Base-by-base conservation (phyloP, 169 alveolate species). In the Cryptosporidium canis region DNA sequence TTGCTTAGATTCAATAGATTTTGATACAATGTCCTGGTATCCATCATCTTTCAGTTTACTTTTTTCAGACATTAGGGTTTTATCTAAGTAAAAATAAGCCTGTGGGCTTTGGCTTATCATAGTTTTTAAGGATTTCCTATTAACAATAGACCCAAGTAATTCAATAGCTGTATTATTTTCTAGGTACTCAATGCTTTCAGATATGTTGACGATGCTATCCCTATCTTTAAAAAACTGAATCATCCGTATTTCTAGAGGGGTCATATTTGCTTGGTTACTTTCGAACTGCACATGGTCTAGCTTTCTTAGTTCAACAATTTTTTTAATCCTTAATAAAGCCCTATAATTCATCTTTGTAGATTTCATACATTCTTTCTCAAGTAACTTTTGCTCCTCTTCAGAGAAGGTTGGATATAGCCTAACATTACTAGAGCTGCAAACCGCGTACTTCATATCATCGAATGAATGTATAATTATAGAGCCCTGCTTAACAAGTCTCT, bases 381-480 rank as follows among this genome's bases (percentile, higher is more conserved):
- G 72, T 31, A 64, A 61, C 33, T 41, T 77, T 37, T 77, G 87
- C 31, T 77, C 87, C 44, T 53, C 47, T 16, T 77, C 87, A 14
- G 72, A 61, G 24, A 58, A 24, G 9, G 65, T 41, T 27, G 87
- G 87, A 44, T 77, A 77, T 37, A 43, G 12, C 24, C 64, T 77
- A 9, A 77, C 87, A 63, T 77, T 77, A 37, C 72, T 44, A 24
- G 87, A 58, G 41, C 33, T 58, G 31, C 87, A 77, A 9, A 77
- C 87, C 1, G 87, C 87, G 61, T 77, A 77, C 35, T 77, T 77
- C 87, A 77, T 77, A 61, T 77, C 87, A 43, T 77, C 87, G 37
- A 77, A 77, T 6, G 87, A 77, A 43, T 77, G 51, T 14, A 77
- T 48, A 27, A 77, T 61, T 37, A 77, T 29, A 12, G 72, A 39